A percentile compares a stretch with the other conserved stretches of the same genome.
phyloP scores from a whole-genome alignment of 1,284 basidiomycete species.

The Retiboletus flavoniger region DNA sequence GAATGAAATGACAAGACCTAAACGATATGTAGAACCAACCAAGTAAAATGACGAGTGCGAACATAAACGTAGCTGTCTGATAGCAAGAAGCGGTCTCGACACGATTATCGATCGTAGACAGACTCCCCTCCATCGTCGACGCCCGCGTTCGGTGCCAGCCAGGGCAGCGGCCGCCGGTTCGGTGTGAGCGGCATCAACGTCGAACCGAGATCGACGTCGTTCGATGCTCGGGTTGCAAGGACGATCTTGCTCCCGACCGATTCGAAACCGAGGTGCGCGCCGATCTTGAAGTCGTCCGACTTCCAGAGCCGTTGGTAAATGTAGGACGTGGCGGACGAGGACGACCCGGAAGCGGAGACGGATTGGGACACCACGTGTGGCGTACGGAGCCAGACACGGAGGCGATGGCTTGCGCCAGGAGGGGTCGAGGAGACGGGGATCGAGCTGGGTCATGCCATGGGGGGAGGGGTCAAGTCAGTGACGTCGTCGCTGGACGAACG shows the following conservation, averaged over 20 bases:
- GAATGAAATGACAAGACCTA: no score
- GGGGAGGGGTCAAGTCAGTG: no score
- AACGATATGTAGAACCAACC: no score
- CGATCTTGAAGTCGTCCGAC: constrained; percentile 58
- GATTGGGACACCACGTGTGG: constrained; percentile 18
- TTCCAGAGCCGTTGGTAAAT: constrained; percentile 63
- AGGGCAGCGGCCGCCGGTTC: constrained; percentile 8
- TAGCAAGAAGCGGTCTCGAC: not conserved
- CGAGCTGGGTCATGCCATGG: constrained; percentile 36
- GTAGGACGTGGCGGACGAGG: constrained; percentile 39
- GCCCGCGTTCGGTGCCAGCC: constrained; percentile 8
- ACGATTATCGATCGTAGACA: constrained; percentile 17
- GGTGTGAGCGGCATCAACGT: constrained; percentile 4
- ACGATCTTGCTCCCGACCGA: constrained; percentile 45
- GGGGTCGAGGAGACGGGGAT: constrained; percentile 53
- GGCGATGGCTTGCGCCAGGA: constrained; percentile 51
- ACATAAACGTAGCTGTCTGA: no score
- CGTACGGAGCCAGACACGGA: constrained; percentile 56
- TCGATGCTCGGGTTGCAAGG: constrained; percentile 40
- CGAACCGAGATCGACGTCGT: not conserved
- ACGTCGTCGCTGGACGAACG: no score
- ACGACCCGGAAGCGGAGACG: constrained; percentile 22
- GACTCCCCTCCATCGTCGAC: constrained; percentile 7
- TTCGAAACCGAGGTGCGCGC: constrained; percentile 50
- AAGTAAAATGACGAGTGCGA: no score